Percentiles rank a stretch among this genome's conserved stretches.
These are phyloP conservation scores for Neostapfia colusana DNA, from an alignment of 176 grass and related monocot genomes.

Conservation along the genomic window DNA sequence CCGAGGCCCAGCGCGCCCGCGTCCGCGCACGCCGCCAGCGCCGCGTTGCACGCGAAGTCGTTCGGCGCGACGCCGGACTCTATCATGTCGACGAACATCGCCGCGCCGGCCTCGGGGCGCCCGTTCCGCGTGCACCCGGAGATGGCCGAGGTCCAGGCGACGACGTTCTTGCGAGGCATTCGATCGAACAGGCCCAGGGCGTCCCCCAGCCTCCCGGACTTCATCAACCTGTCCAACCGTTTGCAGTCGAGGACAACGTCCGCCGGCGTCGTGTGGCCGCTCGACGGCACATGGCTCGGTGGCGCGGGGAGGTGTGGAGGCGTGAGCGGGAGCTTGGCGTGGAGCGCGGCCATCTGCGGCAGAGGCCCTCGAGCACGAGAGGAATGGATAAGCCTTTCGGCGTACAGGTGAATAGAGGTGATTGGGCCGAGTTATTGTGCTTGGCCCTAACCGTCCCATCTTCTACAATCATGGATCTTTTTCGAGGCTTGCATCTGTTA, in stretches of 20 bases:
- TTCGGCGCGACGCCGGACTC: conserved; percentile 52
- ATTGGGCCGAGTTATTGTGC: background rate
- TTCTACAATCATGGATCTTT: too few relatives aligned
- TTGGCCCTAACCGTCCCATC: too few relatives aligned
- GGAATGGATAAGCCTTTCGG: conserved; percentile 4
- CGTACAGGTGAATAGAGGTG: too few relatives aligned
- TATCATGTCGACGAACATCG: conserved; percentile 56
- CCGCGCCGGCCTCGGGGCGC: background rate
- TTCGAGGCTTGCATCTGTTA: too few relatives aligned
- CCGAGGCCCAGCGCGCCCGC: conserved; percentile 38
- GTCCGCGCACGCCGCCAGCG: conserved; percentile 61
- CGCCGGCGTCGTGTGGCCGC: background rate
- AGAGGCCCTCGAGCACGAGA: background rate
- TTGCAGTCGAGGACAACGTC: conserved; percentile 57
- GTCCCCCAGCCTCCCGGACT: conserved; percentile 45
- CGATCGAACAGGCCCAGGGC: conserved; percentile 51
- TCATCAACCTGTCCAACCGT: conserved; percentile 46
- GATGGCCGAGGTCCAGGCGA: conserved; percentile 76
- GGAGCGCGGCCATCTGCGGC: conserved; percentile 24
- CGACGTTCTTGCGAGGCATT: conserved; percentile 70
- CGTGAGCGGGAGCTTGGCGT: conserved; percentile 3
- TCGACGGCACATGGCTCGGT: background rate
- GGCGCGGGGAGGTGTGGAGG: background rate
- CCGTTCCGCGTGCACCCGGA: conserved; percentile 55
- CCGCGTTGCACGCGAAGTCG: conserved; percentile 69